A percentile compares a stretch with the other conserved stretches of the same genome.
Evolutionary conservation across 768 basidiomycete genomes (phyloP).

Genomic region (Termitomyces sp.): DNA sequence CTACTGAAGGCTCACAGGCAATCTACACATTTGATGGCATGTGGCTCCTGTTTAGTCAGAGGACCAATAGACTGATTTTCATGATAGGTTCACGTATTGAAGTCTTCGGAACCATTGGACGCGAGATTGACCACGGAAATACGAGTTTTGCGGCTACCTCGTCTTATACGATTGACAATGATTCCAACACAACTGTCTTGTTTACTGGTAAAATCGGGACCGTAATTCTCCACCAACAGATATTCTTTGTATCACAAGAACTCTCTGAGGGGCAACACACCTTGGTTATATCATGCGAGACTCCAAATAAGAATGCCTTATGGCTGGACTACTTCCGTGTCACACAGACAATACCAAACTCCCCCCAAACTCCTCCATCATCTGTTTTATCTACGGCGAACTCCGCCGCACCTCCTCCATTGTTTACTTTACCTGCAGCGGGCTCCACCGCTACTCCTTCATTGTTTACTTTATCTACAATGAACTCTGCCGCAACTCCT

Average conservation of each 20-base stretch:
- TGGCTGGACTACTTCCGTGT: conserved; percentile 7
- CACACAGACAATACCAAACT: neutral
- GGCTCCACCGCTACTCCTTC: too few species aligned
- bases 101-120: conserved; percentile 12
- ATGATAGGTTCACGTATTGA: conserved; percentile 6
- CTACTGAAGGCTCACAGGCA: conserved; percentile 3
- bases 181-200: neutral
- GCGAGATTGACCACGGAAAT: conserved; percentile 4
- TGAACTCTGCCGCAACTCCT: neutral
- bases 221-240: neutral
- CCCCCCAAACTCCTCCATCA: neutral
- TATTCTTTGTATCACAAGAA: neutral
- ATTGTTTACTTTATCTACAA: neutral
- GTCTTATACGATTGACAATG: conserved; percentile 3
- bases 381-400: neutral
- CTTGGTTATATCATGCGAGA: neutral
- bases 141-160: conserved; percentile 3
- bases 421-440: neutral
- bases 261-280: conserved; percentile 2
- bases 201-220: neutral
- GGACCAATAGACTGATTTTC: neutral
- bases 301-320: neutral
- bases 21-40: conserved; percentile 3
- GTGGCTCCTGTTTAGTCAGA: neutral
- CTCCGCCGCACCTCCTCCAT: neutral